A percentile compares a stretch with the other conserved stretches of the same genome.
Evolutionary conservation across 345 rosid species (phyloP).

Genomic region (Chamaenerion angustifolium): DNA sequence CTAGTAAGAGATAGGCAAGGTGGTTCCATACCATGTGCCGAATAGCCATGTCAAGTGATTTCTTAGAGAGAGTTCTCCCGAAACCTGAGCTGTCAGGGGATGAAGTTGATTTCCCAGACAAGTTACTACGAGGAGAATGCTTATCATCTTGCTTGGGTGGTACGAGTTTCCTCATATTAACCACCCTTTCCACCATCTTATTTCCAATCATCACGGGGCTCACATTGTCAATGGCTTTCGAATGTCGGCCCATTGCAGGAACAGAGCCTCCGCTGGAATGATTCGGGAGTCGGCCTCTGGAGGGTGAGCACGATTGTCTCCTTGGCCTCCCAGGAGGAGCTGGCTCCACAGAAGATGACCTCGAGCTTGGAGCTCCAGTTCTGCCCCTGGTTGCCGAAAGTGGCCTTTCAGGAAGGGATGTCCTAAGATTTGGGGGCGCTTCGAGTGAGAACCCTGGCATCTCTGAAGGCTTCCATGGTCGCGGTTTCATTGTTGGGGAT

Average conservation of each 20-base stretch:
- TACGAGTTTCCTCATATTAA: constrained; percentile 79
- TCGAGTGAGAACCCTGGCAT: constrained; percentile 96
- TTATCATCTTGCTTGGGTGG: constrained; percentile 77
- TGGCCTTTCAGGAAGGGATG: constrained; percentile 76
- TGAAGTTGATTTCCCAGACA: constrained; percentile 56
- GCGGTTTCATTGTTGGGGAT: constrained; percentile 66
- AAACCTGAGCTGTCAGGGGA: constrained; percentile 90
- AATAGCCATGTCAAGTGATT: constrained; percentile 95
- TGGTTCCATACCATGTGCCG: constrained; percentile 68
- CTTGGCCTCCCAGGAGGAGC: constrained; percentile 51
- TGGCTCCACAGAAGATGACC: constrained; percentile 82
- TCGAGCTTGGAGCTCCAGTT: constrained; percentile 84
- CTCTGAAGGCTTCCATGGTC: constrained; percentile 98
- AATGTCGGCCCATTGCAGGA: constrained; percentile 63
- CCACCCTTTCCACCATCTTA: constrained; percentile 92
- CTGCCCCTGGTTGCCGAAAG: constrained; percentile 90
- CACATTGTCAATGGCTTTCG: constrained; percentile 56
- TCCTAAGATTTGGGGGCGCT: constrained; percentile 93
- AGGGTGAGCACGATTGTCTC: constrained; percentile 92
- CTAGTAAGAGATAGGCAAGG: not conserved
- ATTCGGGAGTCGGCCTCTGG: constrained; percentile 68
- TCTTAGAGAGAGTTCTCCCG: constrained; percentile 91
- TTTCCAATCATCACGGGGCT: constrained; percentile 82
- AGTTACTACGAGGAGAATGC: constrained; percentile 61
- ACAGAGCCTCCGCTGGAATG: constrained; percentile 80